phyloP scores from a whole-genome alignment of 208 protist genomes.

The Leishmania gerbilli region DNA sequence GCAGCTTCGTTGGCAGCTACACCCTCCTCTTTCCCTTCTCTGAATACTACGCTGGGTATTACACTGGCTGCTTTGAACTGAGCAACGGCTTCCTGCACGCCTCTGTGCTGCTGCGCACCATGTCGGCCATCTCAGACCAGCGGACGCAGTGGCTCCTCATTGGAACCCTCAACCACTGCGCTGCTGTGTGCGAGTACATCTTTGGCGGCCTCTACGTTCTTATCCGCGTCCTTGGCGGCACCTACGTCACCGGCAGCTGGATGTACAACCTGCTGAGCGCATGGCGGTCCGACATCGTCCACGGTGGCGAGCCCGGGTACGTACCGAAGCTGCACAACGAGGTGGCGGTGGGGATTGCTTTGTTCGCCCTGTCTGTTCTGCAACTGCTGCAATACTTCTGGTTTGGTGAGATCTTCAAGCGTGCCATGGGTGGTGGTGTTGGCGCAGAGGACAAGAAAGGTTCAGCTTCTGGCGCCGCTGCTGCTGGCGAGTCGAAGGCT shows the following conservation, averaged over 20 bases:
- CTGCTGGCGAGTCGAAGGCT: background rate
- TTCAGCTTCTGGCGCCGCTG: background rate
- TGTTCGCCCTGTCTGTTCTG: constrained; percentile 46
- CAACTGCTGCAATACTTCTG: constrained; percentile 85
- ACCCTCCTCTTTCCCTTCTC: constrained; percentile 75
- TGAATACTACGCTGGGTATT: constrained; percentile 77
- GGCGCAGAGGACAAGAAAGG: background rate
- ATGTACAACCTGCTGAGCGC: constrained; percentile 31
- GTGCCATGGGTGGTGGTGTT: constrained; percentile 17
- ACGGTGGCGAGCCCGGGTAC: constrained; percentile 34
- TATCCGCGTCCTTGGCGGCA: constrained; percentile 73
- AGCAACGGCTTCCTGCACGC: constrained; percentile 78
- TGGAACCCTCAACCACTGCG: constrained; percentile 18
- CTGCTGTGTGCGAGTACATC: constrained; percentile 46
- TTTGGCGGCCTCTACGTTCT: constrained; percentile 71
- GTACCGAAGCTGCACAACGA: constrained; percentile 57
- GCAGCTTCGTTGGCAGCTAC: constrained; percentile 71
- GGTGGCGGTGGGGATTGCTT: constrained; percentile 48
- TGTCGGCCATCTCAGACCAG: constrained; percentile 27
- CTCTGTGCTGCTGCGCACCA: constrained; percentile 47
- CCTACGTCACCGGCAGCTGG: constrained; percentile 56
- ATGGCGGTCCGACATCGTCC: constrained; percentile 32
- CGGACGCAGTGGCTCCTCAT: constrained; percentile 26
- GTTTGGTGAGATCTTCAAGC: constrained; percentile 74
- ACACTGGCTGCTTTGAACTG: constrained; percentile 85